Conservation (phyloP, 2,329 filamentous ascomycete species). For the Phialocephala sp. region DNA sequence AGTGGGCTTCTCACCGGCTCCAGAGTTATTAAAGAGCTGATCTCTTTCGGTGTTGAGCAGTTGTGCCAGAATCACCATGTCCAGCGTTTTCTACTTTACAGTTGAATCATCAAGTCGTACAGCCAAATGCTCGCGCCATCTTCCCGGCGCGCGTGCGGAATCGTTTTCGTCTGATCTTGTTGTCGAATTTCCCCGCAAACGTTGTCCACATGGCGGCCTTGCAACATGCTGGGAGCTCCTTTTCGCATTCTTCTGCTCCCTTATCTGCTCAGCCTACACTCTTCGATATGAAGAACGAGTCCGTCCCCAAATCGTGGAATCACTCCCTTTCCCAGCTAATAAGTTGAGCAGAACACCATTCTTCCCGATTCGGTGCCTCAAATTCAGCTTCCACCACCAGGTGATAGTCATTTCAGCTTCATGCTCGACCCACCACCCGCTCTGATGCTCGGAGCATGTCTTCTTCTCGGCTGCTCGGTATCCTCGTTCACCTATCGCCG, state of each 20-base stretch:
- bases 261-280: slow-evolving; percentile 39
- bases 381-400: slow-evolving; percentile 12
- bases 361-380: slow-evolving; percentile 5
- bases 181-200: slow-evolving; percentile 5
- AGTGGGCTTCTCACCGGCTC: neutral
- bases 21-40: neutral
- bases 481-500: slow-evolving; percentile 46
- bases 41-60: neutral
- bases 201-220: slow-evolving; percentile 25
- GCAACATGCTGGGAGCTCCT: slow-evolving; percentile 36
- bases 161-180: neutral
- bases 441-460: slow-evolving; percentile 44
- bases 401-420: slow-evolving; percentile 29
- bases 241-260: slow-evolving; percentile 28
- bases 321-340: slow-evolving; percentile 16
- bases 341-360: neutral
- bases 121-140: slow-evolving; percentile 1
- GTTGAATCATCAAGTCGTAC: neutral
- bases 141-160: neutral
- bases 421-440: slow-evolving; percentile 43
- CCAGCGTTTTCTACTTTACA: slow-evolving; percentile 2
- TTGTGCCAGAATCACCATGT: slow-evolving; percentile 6
- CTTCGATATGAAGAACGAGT: slow-evolving; percentile 35
- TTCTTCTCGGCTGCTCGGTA: slow-evolving; percentile 46
- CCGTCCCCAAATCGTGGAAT: slow-evolving; percentile 11